Evolutionary conservation across 257 asterid genomes (phyloP).

Genomic region (Lithospermum erythrorhizon): DNA sequence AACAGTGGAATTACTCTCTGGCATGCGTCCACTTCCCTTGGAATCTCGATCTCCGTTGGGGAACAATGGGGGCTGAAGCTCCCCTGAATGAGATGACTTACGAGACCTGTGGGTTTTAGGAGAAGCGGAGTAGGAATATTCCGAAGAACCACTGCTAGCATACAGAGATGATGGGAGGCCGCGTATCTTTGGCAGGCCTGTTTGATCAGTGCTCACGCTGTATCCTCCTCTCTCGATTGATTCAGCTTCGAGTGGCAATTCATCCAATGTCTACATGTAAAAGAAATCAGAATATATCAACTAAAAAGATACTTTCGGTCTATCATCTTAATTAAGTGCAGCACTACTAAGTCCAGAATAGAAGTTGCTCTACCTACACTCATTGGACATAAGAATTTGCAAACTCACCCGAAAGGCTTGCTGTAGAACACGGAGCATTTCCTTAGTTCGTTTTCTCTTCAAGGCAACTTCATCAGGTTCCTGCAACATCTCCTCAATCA

Average conservation of each 20-base stretch:
- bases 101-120: constrained; percentile 51
- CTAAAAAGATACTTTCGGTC: neutral
- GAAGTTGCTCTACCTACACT: too few species aligned
- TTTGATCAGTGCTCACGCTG: constrained; percentile 53
- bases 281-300: neutral
- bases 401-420: constrained; percentile 81
- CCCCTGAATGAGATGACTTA: constrained; percentile 81
- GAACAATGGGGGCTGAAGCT: constrained; percentile 51
- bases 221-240: constrained; percentile 89
- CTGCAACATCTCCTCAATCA: constrained; percentile 87
- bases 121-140: constrained; percentile 40
- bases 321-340: too few species aligned
- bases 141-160: constrained; percentile 39
- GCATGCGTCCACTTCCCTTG: constrained; percentile 47
- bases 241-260: constrained; percentile 87
- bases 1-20: constrained; percentile 39
- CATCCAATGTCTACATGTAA: constrained; percentile 30
- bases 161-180: constrained; percentile 84
- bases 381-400: neutral
- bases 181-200: constrained; percentile 83
- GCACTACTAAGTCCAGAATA: too few species aligned
- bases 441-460: constrained; percentile 85
- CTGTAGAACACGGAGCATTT: constrained; percentile 74
- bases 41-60: constrained; percentile 43
- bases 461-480: constrained; percentile 88